Evolutionary conservation across 2,329 filamentous ascomycete genomes (phyloP).

Genomic region (Microascus cirrosus): DNA sequence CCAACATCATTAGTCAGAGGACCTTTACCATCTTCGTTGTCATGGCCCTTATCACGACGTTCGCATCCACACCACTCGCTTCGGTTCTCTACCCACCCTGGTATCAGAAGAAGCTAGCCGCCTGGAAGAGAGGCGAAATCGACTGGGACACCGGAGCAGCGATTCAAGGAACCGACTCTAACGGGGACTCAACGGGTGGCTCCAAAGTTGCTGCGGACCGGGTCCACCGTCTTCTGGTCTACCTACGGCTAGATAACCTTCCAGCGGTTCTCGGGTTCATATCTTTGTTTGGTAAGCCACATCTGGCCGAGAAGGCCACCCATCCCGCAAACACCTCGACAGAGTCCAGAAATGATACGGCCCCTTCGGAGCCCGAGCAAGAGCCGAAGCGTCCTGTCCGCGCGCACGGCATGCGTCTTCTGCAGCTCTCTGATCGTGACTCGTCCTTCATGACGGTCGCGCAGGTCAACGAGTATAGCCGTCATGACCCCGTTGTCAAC

Average conservation of each 20-base stretch:
- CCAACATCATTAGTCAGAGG: conserved; percentile 64
- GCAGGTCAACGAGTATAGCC: conserved; percentile 62
- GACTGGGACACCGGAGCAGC: conserved; percentile 57
- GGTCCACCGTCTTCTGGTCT: conserved; percentile 61
- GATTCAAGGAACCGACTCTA: conserved; percentile 18
- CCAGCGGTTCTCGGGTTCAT: conserved; percentile 73
- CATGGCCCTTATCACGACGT: conserved; percentile 83
- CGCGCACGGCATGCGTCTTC: conserved; percentile 73
- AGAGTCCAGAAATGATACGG: conserved; percentile 7
- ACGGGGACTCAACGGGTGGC: conserved; percentile 8
- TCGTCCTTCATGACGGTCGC: conserved; percentile 93
- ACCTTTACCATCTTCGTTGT: conserved; percentile 94
- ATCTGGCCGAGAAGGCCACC: conserved; percentile 20
- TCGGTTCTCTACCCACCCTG: conserved; percentile 60
- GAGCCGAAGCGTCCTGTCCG: conserved; percentile 39
- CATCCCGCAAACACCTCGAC: conserved; percentile 9
- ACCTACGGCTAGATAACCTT: conserved; percentile 75
- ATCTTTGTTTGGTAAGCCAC: conserved; percentile 55
- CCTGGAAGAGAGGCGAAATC: conserved; percentile 69
- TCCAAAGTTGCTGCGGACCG: conserved; percentile 6
- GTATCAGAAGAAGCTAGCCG: conserved; percentile 40
- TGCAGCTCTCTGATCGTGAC: conserved; percentile 83
- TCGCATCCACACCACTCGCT: conserved; percentile 69
- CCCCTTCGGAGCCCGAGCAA: conserved; percentile 4
- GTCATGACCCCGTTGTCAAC: conserved; percentile 77